Conservation (phyloP, 140 eudicot genomes). For the Ambrosia hybrid region DNA sequence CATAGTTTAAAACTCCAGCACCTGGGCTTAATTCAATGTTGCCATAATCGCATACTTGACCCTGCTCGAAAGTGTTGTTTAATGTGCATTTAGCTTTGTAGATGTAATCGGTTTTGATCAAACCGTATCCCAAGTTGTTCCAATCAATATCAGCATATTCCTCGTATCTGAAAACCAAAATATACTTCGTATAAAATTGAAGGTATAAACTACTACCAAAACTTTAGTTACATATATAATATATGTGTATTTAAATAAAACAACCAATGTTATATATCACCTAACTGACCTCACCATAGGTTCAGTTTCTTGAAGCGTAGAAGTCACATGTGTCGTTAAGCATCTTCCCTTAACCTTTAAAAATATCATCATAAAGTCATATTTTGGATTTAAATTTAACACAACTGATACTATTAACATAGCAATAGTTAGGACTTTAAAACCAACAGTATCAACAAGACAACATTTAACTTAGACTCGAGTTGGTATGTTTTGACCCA, state of each 20-base stretch:
- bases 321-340: constrained; percentile 30
- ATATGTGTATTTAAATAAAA: not conserved
- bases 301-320: constrained; percentile 29
- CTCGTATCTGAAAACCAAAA: constrained; percentile 32
- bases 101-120: constrained; percentile 70
- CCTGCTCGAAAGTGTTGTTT: constrained; percentile 49
- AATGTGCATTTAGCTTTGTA: constrained; percentile 55
- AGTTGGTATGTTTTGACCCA: not conserved
- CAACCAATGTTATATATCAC: not conserved
- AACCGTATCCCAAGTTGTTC: constrained; percentile 74
- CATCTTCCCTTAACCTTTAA: constrained; percentile 31
- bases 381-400: not conserved
- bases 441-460: not conserved
- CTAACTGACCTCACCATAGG: constrained; percentile 26
- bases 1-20: constrained; percentile 85
- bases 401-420: not conserved
- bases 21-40: constrained; percentile 77
- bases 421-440: not conserved
- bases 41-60: constrained; percentile 53
- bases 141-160: constrained; percentile 66
- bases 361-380: not conserved
- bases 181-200: not conserved
- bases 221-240: not conserved
- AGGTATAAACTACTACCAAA: not conserved
- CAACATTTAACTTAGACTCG: not conserved